phyloP scores from a whole-genome alignment of 192 early-diverging fungal genomes.

The Coemansia sp. region DNA sequence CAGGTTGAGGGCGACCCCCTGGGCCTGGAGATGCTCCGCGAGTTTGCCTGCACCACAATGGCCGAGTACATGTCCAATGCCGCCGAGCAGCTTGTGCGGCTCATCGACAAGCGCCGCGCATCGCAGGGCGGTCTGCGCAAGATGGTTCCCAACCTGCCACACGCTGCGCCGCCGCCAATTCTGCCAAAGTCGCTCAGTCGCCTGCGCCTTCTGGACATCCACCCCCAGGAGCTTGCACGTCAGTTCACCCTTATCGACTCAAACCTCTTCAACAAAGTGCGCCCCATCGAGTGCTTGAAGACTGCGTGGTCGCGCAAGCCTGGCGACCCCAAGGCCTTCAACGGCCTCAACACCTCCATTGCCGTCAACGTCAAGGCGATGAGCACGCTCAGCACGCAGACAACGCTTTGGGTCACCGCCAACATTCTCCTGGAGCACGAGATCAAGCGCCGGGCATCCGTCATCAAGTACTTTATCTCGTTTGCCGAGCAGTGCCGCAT shows the following conservation, averaged over 20 bases:
- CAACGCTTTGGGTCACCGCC: constrained; percentile 85
- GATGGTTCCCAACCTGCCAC: constrained; percentile 63
- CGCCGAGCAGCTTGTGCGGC: constrained; percentile 68
- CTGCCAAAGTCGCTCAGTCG: constrained; percentile 76
- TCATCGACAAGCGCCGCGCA: constrained; percentile 74
- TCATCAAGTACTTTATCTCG: constrained; percentile 84
- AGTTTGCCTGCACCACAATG: constrained; percentile 75
- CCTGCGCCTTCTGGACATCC: constrained; percentile 83
- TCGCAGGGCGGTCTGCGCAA: constrained; percentile 62
- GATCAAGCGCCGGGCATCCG: constrained; percentile 68
- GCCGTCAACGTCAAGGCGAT: constrained; percentile 86
- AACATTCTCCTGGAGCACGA: constrained; percentile 81
- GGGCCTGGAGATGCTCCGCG: constrained; percentile 67
- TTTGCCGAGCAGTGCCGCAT: constrained; percentile 79
- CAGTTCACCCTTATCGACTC: constrained; percentile 94
- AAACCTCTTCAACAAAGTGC: constrained; percentile 78
- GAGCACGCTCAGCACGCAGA: constrained; percentile 81
- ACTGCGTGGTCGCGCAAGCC: constrained; percentile 83
- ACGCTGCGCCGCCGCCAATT: constrained; percentile 73
- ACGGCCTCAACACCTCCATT: constrained; percentile 54
- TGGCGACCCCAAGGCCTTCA: constrained; percentile 58
- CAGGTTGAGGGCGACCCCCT: constrained; percentile 69
- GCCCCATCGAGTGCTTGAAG: constrained; percentile 85
- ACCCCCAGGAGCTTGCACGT: constrained; percentile 89
- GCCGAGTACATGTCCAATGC: constrained; percentile 69